A percentile compares a stretch with the other conserved stretches of the same genome.
These are phyloP conservation scores for Chalciporus sp. DNA, from an alignment of 1,284 basidiomycete genomes.

Conservation along the genomic window DNA sequence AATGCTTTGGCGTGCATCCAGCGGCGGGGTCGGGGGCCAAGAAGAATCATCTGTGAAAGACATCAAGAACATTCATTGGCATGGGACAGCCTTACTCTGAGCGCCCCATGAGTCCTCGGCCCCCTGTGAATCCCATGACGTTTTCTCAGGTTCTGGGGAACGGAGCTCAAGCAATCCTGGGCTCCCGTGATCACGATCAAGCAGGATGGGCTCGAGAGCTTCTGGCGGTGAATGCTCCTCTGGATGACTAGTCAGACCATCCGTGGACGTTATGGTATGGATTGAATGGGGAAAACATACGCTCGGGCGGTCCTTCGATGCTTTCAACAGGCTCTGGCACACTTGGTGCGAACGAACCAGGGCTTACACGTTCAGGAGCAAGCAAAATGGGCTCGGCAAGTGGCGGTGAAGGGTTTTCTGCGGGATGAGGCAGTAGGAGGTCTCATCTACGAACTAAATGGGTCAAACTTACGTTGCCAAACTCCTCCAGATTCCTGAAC, in stretches of 20 bases:
- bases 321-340: background rate
- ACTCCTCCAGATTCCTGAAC: no score
- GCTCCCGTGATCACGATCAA: background rate
- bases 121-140: no score
- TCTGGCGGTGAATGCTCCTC: background rate
- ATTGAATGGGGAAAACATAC: background rate
- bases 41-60: background rate
- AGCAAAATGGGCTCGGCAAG: no score
- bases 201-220: background rate
- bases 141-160: background rate
- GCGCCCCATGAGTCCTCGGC: background rate
- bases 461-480: no score
- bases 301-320: background rate
- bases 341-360: background rate
- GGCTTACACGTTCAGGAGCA: no score
- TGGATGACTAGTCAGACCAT: background rate
- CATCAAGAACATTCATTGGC: background rate
- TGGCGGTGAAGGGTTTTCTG: no score
- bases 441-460: no score
- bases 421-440: no score
- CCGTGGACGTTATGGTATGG: background rate
- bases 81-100: background rate
- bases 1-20: background rate
- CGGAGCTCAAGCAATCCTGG: background rate
- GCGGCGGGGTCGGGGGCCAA: background rate